phyloP scores from a whole-genome alignment of 1,284 basidiomycete species.

The Heterobasidion annosum region DNA sequence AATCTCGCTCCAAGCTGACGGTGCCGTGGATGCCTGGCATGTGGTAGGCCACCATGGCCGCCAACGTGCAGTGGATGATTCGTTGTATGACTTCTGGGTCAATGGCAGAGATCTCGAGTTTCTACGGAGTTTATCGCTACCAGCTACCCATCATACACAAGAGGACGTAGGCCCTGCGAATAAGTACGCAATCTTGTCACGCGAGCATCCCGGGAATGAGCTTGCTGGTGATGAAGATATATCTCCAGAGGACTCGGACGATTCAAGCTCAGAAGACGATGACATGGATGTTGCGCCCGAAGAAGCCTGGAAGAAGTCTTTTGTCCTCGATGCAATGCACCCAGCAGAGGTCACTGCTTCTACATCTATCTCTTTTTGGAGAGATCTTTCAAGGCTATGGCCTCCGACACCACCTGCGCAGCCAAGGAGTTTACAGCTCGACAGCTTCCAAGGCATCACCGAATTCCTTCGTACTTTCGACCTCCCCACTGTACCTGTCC shows the following conservation, averaged over 20 bases:
- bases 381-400: no score
- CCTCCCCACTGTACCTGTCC: no score
- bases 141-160: not conserved
- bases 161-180: not conserved
- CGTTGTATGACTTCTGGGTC: not conserved
- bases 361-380: no score
- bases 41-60: not conserved
- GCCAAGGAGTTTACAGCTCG: no score
- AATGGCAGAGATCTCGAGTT: not conserved
- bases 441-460: not conserved
- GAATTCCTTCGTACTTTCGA: no score
- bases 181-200: not conserved
- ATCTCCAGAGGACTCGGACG: no score
- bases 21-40: slow-evolving; percentile 13
- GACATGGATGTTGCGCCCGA: no score
- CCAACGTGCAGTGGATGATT: not conserved
- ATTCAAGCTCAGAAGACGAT: no score
- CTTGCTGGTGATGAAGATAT: not conserved
- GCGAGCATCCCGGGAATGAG: not conserved
- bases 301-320: no score
- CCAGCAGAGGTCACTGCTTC: no score
- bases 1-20: slow-evolving; percentile 7
- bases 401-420: no score
- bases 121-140: not conserved
- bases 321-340: no score